Evolutionary conservation across 441 rosid species (phyloP), one percentile per base, ranked within the genome.

Genomic region (Brassica hybrid): DNA sequence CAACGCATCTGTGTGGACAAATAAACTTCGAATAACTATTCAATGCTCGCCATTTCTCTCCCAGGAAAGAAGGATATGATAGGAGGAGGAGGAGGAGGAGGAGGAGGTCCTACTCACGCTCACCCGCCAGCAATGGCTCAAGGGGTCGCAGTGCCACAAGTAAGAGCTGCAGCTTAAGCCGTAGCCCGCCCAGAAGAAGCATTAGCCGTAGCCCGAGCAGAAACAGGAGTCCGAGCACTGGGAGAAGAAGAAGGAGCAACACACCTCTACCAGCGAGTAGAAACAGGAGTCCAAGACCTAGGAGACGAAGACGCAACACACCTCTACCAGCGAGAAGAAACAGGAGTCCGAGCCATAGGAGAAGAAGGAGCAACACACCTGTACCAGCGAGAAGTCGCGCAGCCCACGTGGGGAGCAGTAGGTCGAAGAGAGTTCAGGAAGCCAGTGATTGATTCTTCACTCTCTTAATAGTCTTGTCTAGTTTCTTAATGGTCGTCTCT

Each of bases 101-200:
- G 79, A 84, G 91, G 38, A 34, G 11, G 83, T 86, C 94, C 60
- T 86, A 83, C 75, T 94, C 97, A 0, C 91, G 82, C 2, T 91
- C 92, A 71, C 90, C 91, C 7, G 86, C 85, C 12, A 74, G 72
- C 61, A 79, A 83, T 60, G 82, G 82, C 75, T 68, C 78, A 74
- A 79, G 78, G 75, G 56, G 54, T 61, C 89, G 76, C 73, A 89
- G 91, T 78, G 82, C 13, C 8, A 73, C 82, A 72, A 81, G 75
- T 43, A 76, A 36, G 41, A 80, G 80, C 71, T 74, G 76, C 57
- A 74, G 79, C 78, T 36, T 70, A 52, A 79, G 79, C 30, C 74
- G 3, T 7, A 81, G 88, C 78, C 86, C 27, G 27, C 27, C 72
- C 10, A 79, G 77, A 65, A 63, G 73, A 27, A 82, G 75, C 76